Conservation (phyloP, 805 yeast genomes). For the Metschnikowia lochheadii region DNA sequence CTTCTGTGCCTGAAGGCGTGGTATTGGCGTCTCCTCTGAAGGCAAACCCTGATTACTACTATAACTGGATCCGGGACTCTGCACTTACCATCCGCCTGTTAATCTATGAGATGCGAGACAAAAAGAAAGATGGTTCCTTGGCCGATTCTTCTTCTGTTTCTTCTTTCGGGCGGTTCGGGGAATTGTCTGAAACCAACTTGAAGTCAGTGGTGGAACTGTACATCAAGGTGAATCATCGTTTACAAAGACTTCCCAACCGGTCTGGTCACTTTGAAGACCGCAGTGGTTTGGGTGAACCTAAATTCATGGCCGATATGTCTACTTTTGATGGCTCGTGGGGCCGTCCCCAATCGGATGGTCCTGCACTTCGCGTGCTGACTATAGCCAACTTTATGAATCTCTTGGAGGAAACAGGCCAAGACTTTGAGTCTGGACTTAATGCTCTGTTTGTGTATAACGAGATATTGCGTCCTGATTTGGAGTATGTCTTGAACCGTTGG, state of each 20-base stretch:
- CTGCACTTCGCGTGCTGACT: conserved; percentile 74
- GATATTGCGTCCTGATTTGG: conserved; percentile 65
- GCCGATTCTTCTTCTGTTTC: no score
- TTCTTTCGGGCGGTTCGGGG: no score
- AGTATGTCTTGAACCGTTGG: conserved; percentile 64
- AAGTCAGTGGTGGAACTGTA: conserved; percentile 50
- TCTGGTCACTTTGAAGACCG: conserved; percentile 58
- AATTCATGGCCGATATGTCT: conserved; percentile 63
- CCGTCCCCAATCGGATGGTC: conserved; percentile 94
- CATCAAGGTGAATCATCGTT: conserved; percentile 48
- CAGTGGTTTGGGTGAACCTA: conserved; percentile 84
- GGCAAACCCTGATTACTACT: conserved; percentile 71
- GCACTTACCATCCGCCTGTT: conserved; percentile 74
- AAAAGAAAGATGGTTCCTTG: not conserved
- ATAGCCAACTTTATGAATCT: conserved; percentile 51
- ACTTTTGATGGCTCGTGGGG: conserved; percentile 78
- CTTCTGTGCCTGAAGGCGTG: conserved; percentile 55
- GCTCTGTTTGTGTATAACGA: conserved; percentile 44
- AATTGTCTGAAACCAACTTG: conserved; percentile 1
- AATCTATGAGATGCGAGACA: conserved; percentile 50
- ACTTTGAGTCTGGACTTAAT: conserved; percentile 23
- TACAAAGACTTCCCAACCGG: conserved; percentile 67
- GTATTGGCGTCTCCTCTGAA: conserved; percentile 84
- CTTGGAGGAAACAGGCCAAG: conserved; percentile 26
- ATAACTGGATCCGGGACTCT: conserved; percentile 87